These are phyloP conservation scores for Ascochyta lentis DNA, from an alignment of 2,329 filamentous ascomycete species.

Conservation along the genomic window DNA sequence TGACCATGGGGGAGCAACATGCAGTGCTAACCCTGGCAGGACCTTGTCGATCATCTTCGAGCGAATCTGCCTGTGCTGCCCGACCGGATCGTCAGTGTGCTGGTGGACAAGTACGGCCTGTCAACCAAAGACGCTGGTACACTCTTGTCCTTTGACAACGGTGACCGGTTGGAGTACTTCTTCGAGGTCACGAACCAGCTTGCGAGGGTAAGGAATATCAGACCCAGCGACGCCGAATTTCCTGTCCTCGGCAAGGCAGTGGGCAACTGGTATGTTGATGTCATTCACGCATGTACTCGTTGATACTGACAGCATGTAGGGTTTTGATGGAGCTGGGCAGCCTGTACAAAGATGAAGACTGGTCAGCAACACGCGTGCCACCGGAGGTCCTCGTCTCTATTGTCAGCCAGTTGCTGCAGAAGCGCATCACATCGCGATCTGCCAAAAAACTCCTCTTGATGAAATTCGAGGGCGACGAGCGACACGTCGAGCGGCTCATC, in stretches of 20 bases:
- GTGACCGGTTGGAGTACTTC: constrained; percentile 82
- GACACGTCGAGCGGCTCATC: constrained; percentile 60
- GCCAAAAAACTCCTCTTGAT: constrained; percentile 66
- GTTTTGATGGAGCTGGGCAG: constrained; percentile 61
- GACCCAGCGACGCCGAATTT: constrained; percentile 34
- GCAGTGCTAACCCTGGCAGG: constrained; percentile 41
- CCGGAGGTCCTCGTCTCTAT: constrained; percentile 53
- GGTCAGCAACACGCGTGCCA: constrained; percentile 51
- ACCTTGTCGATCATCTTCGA: constrained; percentile 70
- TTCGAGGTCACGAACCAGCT: constrained; percentile 64
- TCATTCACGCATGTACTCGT: background rate
- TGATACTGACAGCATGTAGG: constrained; percentile 37
- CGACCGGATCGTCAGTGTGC: constrained; percentile 69
- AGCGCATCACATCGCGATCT: constrained; percentile 60
- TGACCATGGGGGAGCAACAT: background rate
- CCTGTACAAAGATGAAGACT: constrained; percentile 52
- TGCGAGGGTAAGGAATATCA: constrained; percentile 6
- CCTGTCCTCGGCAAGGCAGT: constrained; percentile 53
- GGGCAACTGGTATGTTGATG: constrained; percentile 62
- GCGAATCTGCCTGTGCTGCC: constrained; percentile 72
- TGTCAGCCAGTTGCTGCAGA: constrained; percentile 49
- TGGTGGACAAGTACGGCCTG: constrained; percentile 70
- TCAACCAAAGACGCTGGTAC: constrained; percentile 84
- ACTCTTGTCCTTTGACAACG: constrained; percentile 77
- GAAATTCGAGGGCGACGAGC: constrained; percentile 60